These are phyloP conservation scores for Helicocarpus griseus DNA, from an alignment of 2,329 filamentous ascomycete species.

Conservation along the genomic window DNA sequence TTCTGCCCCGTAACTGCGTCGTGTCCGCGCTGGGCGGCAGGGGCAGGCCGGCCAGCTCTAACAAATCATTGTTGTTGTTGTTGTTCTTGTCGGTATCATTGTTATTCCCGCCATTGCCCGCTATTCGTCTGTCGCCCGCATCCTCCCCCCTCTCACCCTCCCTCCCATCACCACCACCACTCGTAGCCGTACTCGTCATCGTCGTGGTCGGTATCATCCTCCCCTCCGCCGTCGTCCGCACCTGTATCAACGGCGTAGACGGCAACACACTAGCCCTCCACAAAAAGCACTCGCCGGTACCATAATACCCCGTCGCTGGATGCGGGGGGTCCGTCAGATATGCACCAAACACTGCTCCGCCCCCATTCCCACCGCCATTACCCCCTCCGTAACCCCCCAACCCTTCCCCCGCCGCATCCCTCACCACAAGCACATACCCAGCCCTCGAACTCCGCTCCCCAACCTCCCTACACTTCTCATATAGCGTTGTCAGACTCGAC, in stretches of 20 bases:
- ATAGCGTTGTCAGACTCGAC: slow-evolving; percentile 75
- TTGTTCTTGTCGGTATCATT: neutral
- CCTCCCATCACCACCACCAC: too few relatives aligned
- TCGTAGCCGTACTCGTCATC: neutral
- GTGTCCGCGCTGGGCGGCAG: slow-evolving; percentile 61
- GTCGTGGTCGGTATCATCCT: too few relatives aligned
- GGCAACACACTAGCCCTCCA: slow-evolving; percentile 66
- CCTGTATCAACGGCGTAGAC: slow-evolving; percentile 31
- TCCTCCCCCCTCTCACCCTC: too few relatives aligned
- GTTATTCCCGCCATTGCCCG: neutral
- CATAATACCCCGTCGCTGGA: slow-evolving; percentile 76
- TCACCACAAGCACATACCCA: slow-evolving; percentile 82
- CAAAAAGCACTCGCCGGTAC: slow-evolving; percentile 91
- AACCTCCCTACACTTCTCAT: slow-evolving; percentile 63
- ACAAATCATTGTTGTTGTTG: slow-evolving; percentile 25
- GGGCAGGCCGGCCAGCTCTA: slow-evolving; percentile 49
- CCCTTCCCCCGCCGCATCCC: slow-evolving; percentile 47
- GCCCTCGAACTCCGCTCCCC: slow-evolving; percentile 57
- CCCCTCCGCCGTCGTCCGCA: neutral
- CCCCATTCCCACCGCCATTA: slow-evolving; percentile 4
- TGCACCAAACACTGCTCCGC: slow-evolving; percentile 65
- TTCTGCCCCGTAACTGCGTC: slow-evolving; percentile 46
- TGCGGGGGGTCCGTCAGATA: slow-evolving; percentile 86
- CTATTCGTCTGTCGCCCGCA: neutral
- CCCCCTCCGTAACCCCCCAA: neutral